Percentiles rank a stretch among this genome's conserved stretches.
Evolutionary conservation across 306 rosid species (phyloP).

Genomic region (Mucuna pruriens): DNA sequence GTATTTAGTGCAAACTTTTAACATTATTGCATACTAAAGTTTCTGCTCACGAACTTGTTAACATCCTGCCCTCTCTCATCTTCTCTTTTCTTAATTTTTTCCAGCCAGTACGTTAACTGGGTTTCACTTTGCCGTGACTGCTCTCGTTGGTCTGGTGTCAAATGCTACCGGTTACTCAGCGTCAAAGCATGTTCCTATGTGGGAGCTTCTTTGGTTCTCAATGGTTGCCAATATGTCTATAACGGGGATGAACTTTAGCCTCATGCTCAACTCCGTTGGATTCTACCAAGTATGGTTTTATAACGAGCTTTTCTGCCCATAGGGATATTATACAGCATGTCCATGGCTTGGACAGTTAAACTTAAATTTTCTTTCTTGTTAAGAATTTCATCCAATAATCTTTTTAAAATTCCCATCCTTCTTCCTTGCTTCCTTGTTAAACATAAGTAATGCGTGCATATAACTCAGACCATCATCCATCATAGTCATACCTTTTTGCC

Average conservation of each 20-base stretch:
- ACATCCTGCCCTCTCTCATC: neutral
- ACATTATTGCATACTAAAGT: neutral
- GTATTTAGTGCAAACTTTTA: neutral
- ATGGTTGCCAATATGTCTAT: slow-evolving; percentile 83
- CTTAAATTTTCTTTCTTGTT: neutral
- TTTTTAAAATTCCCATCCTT: slow-evolving; percentile 3
- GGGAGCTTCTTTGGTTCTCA: slow-evolving; percentile 98
- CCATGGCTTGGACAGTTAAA: neutral
- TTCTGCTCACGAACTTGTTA: slow-evolving; percentile 19
- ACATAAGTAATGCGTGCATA: neutral
- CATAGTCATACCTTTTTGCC: slow-evolving; percentile 9
- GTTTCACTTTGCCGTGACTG: slow-evolving; percentile 91
- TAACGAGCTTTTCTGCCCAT: neutral
- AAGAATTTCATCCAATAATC: neutral
- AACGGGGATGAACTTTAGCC: slow-evolving; percentile 92
- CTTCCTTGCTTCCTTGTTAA: slow-evolving; percentile 1
- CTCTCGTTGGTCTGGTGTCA: slow-evolving; percentile 82
- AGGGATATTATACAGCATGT: neutral
- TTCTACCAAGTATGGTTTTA: slow-evolving; percentile 71
- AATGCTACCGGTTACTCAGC: slow-evolving; percentile 81
- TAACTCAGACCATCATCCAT: neutral
- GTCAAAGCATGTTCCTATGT: slow-evolving; percentile 86
- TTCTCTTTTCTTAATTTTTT: slow-evolving; percentile 10
- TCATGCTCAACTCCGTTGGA: slow-evolving; percentile 95
- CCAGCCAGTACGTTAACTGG: slow-evolving; percentile 93